Percentiles rank a stretch among this genome's conserved stretches.
Evolutionary conservation across 2,329 filamentous ascomycete genomes (phyloP).

Genomic region (Sphaerulina populicola): DNA sequence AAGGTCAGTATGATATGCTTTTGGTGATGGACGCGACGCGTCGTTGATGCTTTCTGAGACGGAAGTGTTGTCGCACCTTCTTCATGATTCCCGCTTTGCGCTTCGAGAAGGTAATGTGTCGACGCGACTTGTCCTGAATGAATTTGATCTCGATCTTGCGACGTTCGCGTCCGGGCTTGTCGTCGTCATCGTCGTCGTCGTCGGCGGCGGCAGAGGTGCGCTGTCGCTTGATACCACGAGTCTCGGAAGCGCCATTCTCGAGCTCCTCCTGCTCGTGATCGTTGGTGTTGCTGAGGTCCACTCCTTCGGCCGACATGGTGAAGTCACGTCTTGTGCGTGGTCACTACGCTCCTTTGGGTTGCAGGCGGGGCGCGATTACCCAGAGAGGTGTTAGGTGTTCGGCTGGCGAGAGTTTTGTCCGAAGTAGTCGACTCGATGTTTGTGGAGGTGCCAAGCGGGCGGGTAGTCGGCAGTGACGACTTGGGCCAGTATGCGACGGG

Average conservation of each 20-base stretch:
- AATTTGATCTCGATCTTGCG: slow-evolving; percentile 99
- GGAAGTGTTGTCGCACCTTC: slow-evolving; percentile 58
- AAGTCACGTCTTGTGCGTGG: slow-evolving; percentile 1
- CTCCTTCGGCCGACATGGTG: slow-evolving; percentile 20
- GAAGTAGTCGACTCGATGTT: not conserved
- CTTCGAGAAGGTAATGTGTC: slow-evolving; percentile 99
- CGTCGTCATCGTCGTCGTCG: slow-evolving; percentile 95
- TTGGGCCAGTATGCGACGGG: not conserved
- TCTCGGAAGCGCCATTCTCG: slow-evolving; percentile 63
- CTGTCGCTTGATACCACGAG: slow-evolving; percentile 80
- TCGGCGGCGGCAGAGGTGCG: slow-evolving; percentile 62
- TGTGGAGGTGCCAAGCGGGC: not conserved
- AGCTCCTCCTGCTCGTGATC: slow-evolving; percentile 41
- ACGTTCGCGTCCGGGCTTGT: slow-evolving; percentile 94
- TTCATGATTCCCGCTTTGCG: slow-evolving; percentile 99
- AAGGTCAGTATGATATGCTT: slow-evolving; percentile 15
- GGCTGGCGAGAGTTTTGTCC: not conserved
- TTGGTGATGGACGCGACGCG: slow-evolving; percentile 11
- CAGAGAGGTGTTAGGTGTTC: not conserved
- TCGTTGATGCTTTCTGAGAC: slow-evolving; percentile 1
- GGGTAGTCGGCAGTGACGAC: not conserved
- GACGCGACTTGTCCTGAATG: slow-evolving; percentile 98
- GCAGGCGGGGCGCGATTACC: not conserved
- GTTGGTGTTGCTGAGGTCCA: slow-evolving; percentile 19
- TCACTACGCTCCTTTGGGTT: not conserved